Conservation (phyloP, 106 monocot genomes). For the Dendrobium catenatum region DNA sequence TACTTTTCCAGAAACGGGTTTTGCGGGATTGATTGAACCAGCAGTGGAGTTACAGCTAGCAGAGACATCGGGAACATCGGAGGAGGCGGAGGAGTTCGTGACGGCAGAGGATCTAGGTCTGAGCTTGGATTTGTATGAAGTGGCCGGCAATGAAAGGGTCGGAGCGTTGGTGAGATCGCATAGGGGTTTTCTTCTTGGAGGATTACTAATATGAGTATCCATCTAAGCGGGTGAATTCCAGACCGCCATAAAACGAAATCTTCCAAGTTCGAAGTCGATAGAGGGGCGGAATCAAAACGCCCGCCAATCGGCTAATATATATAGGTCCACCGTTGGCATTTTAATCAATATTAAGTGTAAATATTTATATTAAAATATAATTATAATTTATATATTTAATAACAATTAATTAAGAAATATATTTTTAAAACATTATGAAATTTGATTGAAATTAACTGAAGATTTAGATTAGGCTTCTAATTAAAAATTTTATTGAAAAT, state of each 20-base stretch:
- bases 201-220: not conserved
- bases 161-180: not conserved
- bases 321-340: too few species aligned
- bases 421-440: too few species aligned
- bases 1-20: not conserved
- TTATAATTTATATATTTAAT: too few species aligned
- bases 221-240: not conserved
- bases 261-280: not conserved
- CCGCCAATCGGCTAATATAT: too few species aligned
- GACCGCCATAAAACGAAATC: too few species aligned
- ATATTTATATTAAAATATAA: too few species aligned
- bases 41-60: not conserved
- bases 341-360: too few species aligned
- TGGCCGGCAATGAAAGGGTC: not conserved
- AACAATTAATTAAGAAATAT: too few species aligned
- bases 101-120: not conserved
- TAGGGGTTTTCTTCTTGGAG: not conserved
- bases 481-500: too few species aligned
- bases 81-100: not conserved
- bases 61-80: not conserved
- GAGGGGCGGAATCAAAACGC: not conserved
- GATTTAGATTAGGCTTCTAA: too few species aligned
- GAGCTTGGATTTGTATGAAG: conserved; percentile 1
- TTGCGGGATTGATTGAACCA: not conserved
- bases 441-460: too few species aligned